Base-by-base conservation (phyloP, 306 rosid species). In the Trichosanthes cucumerina region DNA sequence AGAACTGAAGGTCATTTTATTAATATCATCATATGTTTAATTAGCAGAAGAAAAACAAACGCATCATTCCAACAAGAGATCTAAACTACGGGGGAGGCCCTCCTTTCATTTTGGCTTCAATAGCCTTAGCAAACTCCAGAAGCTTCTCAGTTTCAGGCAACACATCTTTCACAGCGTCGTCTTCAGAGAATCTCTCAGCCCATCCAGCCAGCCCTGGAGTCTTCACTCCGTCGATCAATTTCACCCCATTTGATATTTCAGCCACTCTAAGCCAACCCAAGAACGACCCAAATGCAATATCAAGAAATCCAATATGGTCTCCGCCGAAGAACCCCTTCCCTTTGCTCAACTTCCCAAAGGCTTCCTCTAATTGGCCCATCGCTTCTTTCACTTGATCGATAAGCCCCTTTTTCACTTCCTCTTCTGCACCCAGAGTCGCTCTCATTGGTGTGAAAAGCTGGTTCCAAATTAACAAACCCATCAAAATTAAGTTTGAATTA, bases 321-420 rank as follows among this genome's bases (percentile, higher is more conserved):
- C 93, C 93, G 0, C 91, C 83, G 2, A 88, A 90, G 72, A 87
- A 92, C 3, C 77, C 57, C 77, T 86, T 87, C 9, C 95, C 91
- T 82, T 84, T 83, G 87, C 92, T 86, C 11, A 36, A n/a, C 3
- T 72, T 85, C 13, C 39, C 70, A 24, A 82, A 87, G 0, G 83
- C 93, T 21, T 85, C 87, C 65, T 92, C 93, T 77, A 92, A 21
- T 26, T 79, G 64, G 0, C 14, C 79, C 10, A 83, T 57, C 4
- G 82, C 95, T 68, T 83, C 81, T 4, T 1, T 57, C 23, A 77
- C 56, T 57, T 88, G 84, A 18, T 84, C 78, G 5, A 86, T 34
- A 18, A 74, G n/a, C 2, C 65, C 84, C 69, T 85, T 82, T 86
- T 26, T 86, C 41, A 72, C 89, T 14, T 87, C 93, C 57, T 52